These are phyloP conservation scores for Pseudomassariella vexata DNA, from an alignment of 2,329 filamentous ascomycete genomes.

Conservation along the genomic window DNA sequence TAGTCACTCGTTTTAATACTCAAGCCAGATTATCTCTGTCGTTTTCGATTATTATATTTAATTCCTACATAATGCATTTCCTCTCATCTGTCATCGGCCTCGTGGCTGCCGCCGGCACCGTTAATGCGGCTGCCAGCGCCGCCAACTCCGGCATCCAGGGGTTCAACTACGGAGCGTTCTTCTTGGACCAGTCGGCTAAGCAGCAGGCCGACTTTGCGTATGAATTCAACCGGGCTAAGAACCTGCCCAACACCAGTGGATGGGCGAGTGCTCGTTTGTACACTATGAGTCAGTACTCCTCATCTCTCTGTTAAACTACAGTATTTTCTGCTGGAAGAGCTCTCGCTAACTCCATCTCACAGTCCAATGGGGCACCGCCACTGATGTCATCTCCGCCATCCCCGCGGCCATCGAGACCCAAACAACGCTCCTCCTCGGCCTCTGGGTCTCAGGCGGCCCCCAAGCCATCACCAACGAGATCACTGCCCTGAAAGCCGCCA, in stretches of 20 bases:
- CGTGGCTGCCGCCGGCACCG: too few species aligned
- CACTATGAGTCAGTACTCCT: conserved; percentile 23
- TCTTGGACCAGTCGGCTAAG: conserved; percentile 25
- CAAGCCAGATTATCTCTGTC: too few species aligned
- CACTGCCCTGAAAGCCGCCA: conserved; percentile 40
- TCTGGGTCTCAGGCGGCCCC: conserved; percentile 37
- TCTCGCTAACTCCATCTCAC: conserved; percentile 6
- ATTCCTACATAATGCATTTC: too few species aligned
- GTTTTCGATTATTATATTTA: too few species aligned
- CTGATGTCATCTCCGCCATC: conserved; percentile 62
- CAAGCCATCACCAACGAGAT: conserved; percentile 42
- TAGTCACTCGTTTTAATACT: too few species aligned
- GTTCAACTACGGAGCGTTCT: conserved; percentile 28
- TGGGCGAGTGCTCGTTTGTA: conserved; percentile 26
- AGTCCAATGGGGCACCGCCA: conserved; percentile 26
- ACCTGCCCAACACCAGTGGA: conserved; percentile 20
- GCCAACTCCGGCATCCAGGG: conserved; percentile 22
- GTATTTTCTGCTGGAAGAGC: conserved; percentile 10
- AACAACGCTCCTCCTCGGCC: conserved; percentile 44
- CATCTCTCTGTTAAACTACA: not conserved
- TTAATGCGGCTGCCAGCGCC: too few species aligned
- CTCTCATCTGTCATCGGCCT: too few species aligned
- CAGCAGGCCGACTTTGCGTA: conserved; percentile 23
- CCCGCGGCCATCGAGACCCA: conserved; percentile 50
- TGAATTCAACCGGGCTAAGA: conserved; percentile 25